These are phyloP conservation scores for Dillenia suffruticosa DNA, from an alignment of 164 flowering plant species.

Conservation along the genomic window DNA sequence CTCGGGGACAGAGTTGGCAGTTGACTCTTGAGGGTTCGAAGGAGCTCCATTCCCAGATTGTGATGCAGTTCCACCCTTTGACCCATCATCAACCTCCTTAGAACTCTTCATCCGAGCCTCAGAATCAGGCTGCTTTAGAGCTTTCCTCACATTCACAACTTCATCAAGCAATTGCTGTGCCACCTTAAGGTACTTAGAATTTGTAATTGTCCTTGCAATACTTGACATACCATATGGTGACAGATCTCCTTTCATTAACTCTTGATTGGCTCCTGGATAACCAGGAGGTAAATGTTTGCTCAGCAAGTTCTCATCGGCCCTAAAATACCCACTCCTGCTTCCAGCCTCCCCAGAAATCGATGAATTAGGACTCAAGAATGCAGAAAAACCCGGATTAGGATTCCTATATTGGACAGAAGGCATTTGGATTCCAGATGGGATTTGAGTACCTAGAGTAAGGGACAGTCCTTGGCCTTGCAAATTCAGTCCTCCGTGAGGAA, in stretches of 20 bases:
- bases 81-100: conserved; percentile 26
- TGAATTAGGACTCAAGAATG: conserved; percentile 36
- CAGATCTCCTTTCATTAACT: conserved; percentile 19
- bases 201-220: conserved; percentile 36
- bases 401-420: conserved; percentile 27
- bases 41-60: conserved; percentile 1
- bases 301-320: conserved; percentile 17
- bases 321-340: conserved; percentile 24
- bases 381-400: conserved; percentile 23
- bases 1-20: conserved; percentile 24
- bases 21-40: conserved; percentile 19
- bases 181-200: conserved; percentile 53
- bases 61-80: conserved; percentile 13
- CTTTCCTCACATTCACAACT: conserved; percentile 54
- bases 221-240: conserved; percentile 32
- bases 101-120: conserved; percentile 15
- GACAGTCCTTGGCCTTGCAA: conserved; percentile 63
- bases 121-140: conserved; percentile 35
- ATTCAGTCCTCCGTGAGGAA: conserved; percentile 30
- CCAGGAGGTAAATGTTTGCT: conserved; percentile 19
- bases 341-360: conserved; percentile 23
- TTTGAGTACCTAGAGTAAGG: conserved; percentile 58
- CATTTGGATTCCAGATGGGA: conserved; percentile 42
- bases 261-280: conserved; percentile 26
- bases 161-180: conserved; percentile 62